phyloP scores from a whole-genome alignment of 192 early-diverging fungal species.

The Mortierella claussenii region DNA sequence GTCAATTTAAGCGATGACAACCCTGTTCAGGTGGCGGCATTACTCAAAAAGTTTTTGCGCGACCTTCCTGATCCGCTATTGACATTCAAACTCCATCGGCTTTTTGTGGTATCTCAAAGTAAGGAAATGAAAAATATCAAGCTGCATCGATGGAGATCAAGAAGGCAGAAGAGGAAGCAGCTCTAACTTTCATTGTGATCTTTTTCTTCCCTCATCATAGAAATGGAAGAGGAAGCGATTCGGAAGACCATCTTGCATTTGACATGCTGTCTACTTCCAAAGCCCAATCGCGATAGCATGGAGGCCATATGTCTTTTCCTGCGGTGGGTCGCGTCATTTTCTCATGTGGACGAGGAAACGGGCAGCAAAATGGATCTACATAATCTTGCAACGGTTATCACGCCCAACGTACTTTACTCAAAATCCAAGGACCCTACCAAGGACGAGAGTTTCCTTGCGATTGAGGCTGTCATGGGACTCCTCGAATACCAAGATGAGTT shows the following conservation, averaged over 20 bases:
- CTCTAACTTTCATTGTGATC: not conserved
- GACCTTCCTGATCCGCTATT: constrained; percentile 96
- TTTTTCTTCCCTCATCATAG: constrained; percentile 31
- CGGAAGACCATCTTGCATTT: constrained; percentile 82
- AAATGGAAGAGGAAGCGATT: constrained; percentile 59
- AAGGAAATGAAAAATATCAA: too few species aligned
- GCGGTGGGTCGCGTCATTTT: constrained; percentile 84
- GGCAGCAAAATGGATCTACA: constrained; percentile 94
- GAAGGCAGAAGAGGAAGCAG: not conserved
- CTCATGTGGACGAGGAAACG: constrained; percentile 71
- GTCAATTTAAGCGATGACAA: constrained; percentile 79
- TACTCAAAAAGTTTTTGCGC: constrained; percentile 96
- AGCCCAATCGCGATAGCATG: constrained; percentile 91
- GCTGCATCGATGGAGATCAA: too few species aligned
- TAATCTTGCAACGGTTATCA: constrained; percentile 94
- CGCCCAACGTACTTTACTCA: constrained; percentile 92
- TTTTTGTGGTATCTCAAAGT: constrained; percentile 87
- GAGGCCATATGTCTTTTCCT: constrained; percentile 92
- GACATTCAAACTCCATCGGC: constrained; percentile 86
- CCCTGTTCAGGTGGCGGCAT: constrained; percentile 91
- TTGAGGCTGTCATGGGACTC: constrained; percentile 73
- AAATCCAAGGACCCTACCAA: constrained; percentile 85
- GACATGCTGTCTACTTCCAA: constrained; percentile 86
- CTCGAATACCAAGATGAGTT: constrained; percentile 73
- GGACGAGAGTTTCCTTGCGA: constrained; percentile 77